Base-by-base conservation (phyloP, 768 basidiomycete species). In the Kwoniella sp. region DNA sequence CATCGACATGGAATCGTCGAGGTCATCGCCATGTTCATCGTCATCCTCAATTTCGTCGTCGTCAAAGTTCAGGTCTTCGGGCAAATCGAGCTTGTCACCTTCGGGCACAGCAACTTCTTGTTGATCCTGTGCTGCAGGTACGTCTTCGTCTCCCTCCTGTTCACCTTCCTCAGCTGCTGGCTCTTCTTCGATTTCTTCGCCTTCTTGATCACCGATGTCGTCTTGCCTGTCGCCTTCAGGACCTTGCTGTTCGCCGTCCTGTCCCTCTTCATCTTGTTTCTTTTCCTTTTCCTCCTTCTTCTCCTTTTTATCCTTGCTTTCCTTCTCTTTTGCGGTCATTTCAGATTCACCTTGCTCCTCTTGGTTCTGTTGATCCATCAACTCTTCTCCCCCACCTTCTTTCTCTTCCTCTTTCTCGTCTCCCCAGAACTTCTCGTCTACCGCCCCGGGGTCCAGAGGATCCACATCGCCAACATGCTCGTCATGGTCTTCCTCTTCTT, bases 371-470 rank as follows among this genome's bases (percentile, higher is more conserved):
- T 90, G 82, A 61, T 87, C 82, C 25, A 85, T 82, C 76, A 87
- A 86, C 52, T 86, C 85, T 51, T 87, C 84, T 28, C 80, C 81
- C n/a, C 84, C 79, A 23, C 84, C 82, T 15, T 84, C 75, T 55
- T 87, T 84, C 28, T 86, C 83, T 3, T 86, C 78, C 53, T 82
- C 72, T 34, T 80, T 73, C 58, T 95, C 89, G 68, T 94, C 91
- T 22, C 90, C 93, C 95, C 96, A 98, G 70, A 99, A 83, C 82
- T 98, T 97, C 82, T 99, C 95, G 75, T 98, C 95, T 17, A 96
- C 86, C 0, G 89, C 88, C 26, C 87, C 84, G 9, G 91, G 89
- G 81, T 97, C 95, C 20, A 86, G 83, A 1, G 87, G 85, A 81
- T 95, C 92, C 31, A 98, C 82, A 55, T 93, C 85, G 7, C 87